Evolutionary conservation across 306 rosid species (phyloP).

Genomic region (Erythrophleum fordii): DNA sequence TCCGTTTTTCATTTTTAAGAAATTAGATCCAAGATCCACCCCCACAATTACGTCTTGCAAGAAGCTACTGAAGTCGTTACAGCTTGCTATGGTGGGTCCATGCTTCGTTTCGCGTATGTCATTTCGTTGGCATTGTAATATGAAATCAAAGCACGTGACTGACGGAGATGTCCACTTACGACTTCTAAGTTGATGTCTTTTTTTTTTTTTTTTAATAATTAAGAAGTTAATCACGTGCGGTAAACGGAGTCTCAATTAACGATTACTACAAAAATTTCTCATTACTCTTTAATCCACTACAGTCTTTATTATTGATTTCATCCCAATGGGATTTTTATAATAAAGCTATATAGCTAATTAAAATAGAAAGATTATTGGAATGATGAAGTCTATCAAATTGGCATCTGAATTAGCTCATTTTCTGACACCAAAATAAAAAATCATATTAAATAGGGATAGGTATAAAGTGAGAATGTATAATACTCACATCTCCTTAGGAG

Average conservation of each 20-base stretch:
- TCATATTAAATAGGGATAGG: no score
- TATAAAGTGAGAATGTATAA: no score
- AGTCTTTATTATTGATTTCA: background rate
- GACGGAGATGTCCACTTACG: background rate
- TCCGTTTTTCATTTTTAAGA: background rate
- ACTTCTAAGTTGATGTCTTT: background rate
- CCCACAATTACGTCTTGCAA: background rate
- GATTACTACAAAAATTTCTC: background rate
- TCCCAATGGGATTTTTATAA: background rate
- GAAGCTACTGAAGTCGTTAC: background rate
- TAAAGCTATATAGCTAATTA: no score
- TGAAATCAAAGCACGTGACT: background rate
- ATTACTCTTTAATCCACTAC: background rate
- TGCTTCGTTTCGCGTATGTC: background rate
- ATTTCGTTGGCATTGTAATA: background rate
- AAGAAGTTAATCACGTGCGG: background rate
- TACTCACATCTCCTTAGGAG: no score
- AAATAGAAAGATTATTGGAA: no score
- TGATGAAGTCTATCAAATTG: no score
- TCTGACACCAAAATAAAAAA: no score
- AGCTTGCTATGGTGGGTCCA: background rate
- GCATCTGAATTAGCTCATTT: no score
- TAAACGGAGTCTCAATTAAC: background rate
- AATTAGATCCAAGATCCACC: background rate
- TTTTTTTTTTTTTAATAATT: background rate